Percentiles rank a stretch among this genome's conserved stretches.
phyloP scores from a whole-genome alignment of 192 early-diverging fungal species.

The Coemansia sp. region DNA sequence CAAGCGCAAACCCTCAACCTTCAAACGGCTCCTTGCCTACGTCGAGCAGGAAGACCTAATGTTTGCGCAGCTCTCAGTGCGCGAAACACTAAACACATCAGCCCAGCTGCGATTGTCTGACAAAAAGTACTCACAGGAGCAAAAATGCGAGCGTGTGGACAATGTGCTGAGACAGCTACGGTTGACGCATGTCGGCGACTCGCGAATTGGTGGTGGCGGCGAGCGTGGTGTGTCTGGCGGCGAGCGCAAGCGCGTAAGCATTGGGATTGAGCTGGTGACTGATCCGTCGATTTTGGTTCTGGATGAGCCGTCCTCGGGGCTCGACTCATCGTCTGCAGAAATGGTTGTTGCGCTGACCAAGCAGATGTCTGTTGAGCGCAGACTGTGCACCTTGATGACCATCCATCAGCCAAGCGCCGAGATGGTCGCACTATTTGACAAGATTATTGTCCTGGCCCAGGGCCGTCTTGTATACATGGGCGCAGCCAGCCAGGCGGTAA shows the following conservation, averaged over 20 bases:
- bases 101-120: slow-evolving; percentile 67
- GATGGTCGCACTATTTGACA: slow-evolving; percentile 75
- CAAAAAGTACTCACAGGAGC: slow-evolving; percentile 34
- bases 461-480: slow-evolving; percentile 66
- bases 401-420: slow-evolving; percentile 88
- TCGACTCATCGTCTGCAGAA: slow-evolving; percentile 63
- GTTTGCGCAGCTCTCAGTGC: slow-evolving; percentile 61
- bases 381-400: slow-evolving; percentile 74
- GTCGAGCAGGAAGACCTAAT: slow-evolving; percentile 57
- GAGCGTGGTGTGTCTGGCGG: slow-evolving; percentile 54
- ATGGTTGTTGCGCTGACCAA: slow-evolving; percentile 57
- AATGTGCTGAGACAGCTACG: slow-evolving; percentile 64
- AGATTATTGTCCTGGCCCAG: slow-evolving; percentile 64
- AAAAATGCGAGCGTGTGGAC: slow-evolving; percentile 60
- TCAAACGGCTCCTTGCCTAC: slow-evolving; percentile 49
- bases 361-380: slow-evolving; percentile 54
- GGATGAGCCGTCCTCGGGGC: slow-evolving; percentile 61
- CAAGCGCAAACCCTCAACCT: slow-evolving; percentile 26
- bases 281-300: slow-evolving; percentile 55
- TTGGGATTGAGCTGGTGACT: slow-evolving; percentile 48
- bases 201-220: slow-evolving; percentile 42
- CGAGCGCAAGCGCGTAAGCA: slow-evolving; percentile 53
- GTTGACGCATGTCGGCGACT: slow-evolving; percentile 55
- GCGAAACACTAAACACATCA: slow-evolving; percentile 70
- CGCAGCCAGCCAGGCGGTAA: slow-evolving; percentile 22